A percentile compares a stretch with the other conserved stretches of the same genome.
phyloP scores from a whole-genome alignment of 371 early-diverging fungal species.

The Mucor racemosus region DNA sequence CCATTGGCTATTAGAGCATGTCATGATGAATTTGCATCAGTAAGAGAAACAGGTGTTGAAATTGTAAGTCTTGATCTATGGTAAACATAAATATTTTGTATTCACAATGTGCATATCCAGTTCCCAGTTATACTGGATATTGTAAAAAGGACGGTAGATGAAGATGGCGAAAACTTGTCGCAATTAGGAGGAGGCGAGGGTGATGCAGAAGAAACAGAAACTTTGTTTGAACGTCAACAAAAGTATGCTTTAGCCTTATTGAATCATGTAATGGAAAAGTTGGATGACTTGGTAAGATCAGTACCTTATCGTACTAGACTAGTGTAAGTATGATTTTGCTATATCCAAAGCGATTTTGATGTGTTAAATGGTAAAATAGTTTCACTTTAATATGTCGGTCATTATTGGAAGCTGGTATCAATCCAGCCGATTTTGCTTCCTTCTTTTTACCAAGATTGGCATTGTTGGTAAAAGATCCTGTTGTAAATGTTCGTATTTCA shows the following conservation, averaged over 20 bases:
- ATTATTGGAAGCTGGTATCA: conserved; percentile 44
- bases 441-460: conserved; percentile 48
- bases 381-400: conserved; percentile 49
- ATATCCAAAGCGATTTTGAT: no score
- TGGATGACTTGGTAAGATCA: conserved; percentile 32
- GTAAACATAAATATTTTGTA: background rate
- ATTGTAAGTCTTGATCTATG: conserved; percentile 34
- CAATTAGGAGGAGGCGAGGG: conserved; percentile 15
- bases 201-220: conserved; percentile 17
- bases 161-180: conserved; percentile 22
- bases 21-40: conserved; percentile 51
- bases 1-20: conserved; percentile 51
- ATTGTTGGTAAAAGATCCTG: conserved; percentile 37
- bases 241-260: conserved; percentile 34
- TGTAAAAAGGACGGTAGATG: conserved; percentile 31
- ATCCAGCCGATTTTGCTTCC: conserved; percentile 44
- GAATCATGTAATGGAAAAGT: conserved; percentile 35
- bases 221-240: conserved; percentile 30
- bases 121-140: conserved; percentile 38
- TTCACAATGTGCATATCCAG: background rate
- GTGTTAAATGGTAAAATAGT: conserved; percentile 10
- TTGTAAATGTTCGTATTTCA: conserved; percentile 53
- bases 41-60: conserved; percentile 53
- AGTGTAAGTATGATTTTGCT: conserved; percentile 24
- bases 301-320: conserved; percentile 31